Base-by-base conservation (phyloP, 495 filamentous ascomycete genomes). In the Gamarada debralockiae region DNA sequence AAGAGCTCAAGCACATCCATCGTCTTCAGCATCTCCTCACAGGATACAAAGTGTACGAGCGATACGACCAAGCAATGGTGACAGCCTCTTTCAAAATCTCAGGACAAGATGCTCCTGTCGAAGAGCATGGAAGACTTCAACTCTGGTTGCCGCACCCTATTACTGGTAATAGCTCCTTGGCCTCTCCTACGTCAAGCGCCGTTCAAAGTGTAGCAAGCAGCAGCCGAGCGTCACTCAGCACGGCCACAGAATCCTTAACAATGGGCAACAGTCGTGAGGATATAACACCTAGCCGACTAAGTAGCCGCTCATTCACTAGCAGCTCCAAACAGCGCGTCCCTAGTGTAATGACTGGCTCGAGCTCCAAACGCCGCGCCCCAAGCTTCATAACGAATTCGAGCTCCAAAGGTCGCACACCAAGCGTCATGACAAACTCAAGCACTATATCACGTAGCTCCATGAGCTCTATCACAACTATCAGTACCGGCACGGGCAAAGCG, bases 21-120 rank as follows among this genome's bases (percentile, higher is more conserved):
- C 27, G 33, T 15, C 42, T 54, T 22, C 51, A 54, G 20, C 41
- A 54, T 29, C 43, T 54, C 17, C 29, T 54, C 15, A 54, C 43
- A 15, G 51, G 51, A 24, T 54, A 54, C 21, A 46, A 54, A 54
- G 51, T 54, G 14, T 54, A 15, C 31, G 51, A 40, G 33, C 25
- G 42, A 21, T 54, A 54, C 29, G 51, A 54, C 29, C 51, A 54
- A 48, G 21, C 29, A 23, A 54, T 54, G 43, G 51, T 48, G 10
- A 54, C 51, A 40, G 51, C 43, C 8, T 47, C 51, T 6, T 54
- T 54, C 41, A n/a, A n/a, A n/a, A 21, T 54, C n/a, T 38, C 51
- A 15, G 43, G 51, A 6, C 17, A 54, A 27, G 29, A 17, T 42
- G 15, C 18, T 8, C 29, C 51, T 8, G 15, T 54, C 39, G 24